Percentiles rank a stretch among this genome's conserved stretches.
Conservation (phyloP, 148 eudicot genomes). For the Amaranthus hypochondriacus region DNA sequence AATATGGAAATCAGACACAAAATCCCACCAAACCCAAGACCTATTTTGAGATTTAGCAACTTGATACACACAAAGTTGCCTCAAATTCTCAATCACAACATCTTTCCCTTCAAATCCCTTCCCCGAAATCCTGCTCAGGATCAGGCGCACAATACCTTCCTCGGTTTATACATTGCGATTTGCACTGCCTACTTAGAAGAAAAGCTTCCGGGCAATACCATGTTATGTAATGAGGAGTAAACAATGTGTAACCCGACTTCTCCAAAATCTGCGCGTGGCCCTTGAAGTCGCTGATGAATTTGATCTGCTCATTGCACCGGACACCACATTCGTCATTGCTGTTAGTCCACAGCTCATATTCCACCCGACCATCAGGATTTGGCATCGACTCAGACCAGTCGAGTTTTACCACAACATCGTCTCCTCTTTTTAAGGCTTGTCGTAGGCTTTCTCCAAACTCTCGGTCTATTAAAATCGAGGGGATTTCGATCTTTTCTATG, state of each 20-base stretch:
- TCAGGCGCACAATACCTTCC: slow-evolving; percentile 98
- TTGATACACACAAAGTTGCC: slow-evolving; percentile 88
- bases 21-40: slow-evolving; percentile 99
- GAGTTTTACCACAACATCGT: slow-evolving; percentile 64
- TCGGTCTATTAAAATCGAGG: slow-evolving; percentile 55
- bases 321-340: slow-evolving; percentile 94
- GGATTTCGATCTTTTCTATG: slow-evolving; percentile 66
- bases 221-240: slow-evolving; percentile 90
- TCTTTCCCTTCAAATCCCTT: slow-evolving; percentile 85
- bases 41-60: slow-evolving; percentile 68
- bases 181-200: slow-evolving; percentile 55
- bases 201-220: slow-evolving; percentile 91
- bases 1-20: slow-evolving; percentile 87
- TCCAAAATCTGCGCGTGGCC: slow-evolving; percentile 97
- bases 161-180: slow-evolving; percentile 86
- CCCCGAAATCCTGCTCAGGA: slow-evolving; percentile 78
- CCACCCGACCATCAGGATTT: slow-evolving; percentile 83
- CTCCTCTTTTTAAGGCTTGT: slow-evolving; percentile 39
- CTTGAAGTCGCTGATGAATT: slow-evolving; percentile 74
- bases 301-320: slow-evolving; percentile 87
- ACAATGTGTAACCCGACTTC: slow-evolving; percentile 67
- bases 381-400: slow-evolving; percentile 99
- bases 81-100: slow-evolving; percentile 85
- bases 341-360: slow-evolving; percentile 93
- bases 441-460: slow-evolving; percentile 62